Percentiles rank a stretch among this genome's conserved stretches.
These are phyloP conservation scores for Quercus variabilis DNA, from an alignment of 306 rosid genomes.

Conservation along the genomic window DNA sequence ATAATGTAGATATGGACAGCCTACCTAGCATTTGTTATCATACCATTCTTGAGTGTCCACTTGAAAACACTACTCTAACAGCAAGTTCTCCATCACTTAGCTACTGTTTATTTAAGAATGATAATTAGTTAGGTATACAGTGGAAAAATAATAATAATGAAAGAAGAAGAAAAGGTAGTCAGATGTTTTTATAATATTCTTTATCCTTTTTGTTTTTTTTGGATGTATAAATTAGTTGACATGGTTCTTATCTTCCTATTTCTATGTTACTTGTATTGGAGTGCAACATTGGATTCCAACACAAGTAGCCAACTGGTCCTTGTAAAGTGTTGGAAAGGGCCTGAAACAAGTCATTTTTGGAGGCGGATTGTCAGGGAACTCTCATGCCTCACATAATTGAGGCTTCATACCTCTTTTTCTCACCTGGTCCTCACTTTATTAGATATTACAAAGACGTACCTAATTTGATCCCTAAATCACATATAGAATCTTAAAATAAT, in stretches of 20 bases:
- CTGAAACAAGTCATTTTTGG: constrained; percentile 9
- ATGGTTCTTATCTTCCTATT: background rate
- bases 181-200: background rate
- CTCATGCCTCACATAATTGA: constrained; percentile 40
- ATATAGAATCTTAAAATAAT: background rate
- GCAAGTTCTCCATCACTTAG: background rate
- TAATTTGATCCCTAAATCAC: constrained; percentile 19
- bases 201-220: background rate
- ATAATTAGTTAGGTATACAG: background rate
- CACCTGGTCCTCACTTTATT: background rate
- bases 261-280: background rate
- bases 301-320: constrained; percentile 21
- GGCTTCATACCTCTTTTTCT: constrained; percentile 3
- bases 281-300: constrained; percentile 45
- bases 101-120: background rate
- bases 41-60: background rate
- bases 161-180: background rate
- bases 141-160: background rate
- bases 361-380: constrained; percentile 27
- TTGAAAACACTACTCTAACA: constrained; percentile 30
- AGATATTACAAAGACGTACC: background rate
- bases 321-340: constrained; percentile 21
- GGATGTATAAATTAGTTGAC: background rate
- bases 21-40: constrained; percentile 19
- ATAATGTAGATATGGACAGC: constrained; percentile 28